Percentiles rank a stretch among this genome's conserved stretches.
phyloP scores from a whole-genome alignment of 371 early-diverging fungal species.

The Mucor piriformis region DNA sequence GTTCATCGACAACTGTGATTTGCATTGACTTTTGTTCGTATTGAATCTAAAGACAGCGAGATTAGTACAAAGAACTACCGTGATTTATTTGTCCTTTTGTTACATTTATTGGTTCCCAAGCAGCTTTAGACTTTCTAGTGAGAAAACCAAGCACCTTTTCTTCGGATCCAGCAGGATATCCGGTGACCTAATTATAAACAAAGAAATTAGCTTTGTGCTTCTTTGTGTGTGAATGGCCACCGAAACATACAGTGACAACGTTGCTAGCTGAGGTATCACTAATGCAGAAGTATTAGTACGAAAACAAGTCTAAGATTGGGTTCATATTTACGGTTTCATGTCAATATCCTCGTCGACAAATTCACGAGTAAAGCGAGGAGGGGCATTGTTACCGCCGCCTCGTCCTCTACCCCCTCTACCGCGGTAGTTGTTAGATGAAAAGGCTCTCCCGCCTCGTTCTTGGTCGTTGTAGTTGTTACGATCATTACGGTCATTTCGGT shows the following conservation, averaged over 20 bases:
- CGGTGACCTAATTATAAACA: constrained; percentile 31
- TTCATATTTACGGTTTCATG: constrained; percentile 29
- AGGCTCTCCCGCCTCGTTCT: constrained; percentile 17
- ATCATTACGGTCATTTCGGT: neutral
- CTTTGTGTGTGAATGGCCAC: neutral
- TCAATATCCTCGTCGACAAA: constrained; percentile 47
- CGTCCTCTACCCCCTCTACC: constrained; percentile 14
- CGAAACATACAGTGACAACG: constrained; percentile 24
- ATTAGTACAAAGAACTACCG: neutral
- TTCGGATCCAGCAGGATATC: constrained; percentile 38
- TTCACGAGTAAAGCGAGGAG: constrained; percentile 31
- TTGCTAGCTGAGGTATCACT: constrained; percentile 16
- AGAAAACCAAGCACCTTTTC: constrained; percentile 40
- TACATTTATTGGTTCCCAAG: constrained; percentile 35
- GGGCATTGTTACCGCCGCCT: constrained; percentile 1
- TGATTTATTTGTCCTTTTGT: neutral
- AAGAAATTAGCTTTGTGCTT: neutral
- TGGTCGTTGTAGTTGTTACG: neutral
- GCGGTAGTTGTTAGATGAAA: constrained; percentile 15
- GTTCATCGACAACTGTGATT: constrained; percentile 30
- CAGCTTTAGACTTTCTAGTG: constrained; percentile 35
- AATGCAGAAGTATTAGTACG: neutral
- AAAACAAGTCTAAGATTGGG: neutral
- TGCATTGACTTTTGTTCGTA: constrained; percentile 19
- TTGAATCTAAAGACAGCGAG: constrained; percentile 10